Conservation (phyloP, 106 monocot genomes). For the Platanthera zijinensis region DNA sequence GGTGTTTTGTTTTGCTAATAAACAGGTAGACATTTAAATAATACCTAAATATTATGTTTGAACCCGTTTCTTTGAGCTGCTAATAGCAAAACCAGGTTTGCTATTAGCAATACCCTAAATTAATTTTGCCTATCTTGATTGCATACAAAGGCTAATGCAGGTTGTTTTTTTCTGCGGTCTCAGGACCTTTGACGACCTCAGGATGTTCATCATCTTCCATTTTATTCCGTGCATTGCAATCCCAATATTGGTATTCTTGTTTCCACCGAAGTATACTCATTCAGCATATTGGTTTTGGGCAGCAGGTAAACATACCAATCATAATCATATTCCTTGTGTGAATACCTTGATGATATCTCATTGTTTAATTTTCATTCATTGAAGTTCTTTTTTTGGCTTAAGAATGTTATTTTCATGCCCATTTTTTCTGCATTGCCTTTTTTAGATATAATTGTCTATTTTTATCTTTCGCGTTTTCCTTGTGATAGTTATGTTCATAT, state of each 20-base stretch:
- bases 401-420: background rate
- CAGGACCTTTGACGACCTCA: constrained; percentile 73
- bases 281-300: constrained; percentile 80
- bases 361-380: background rate
- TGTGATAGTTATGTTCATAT: background rate
- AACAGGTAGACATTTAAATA: no score
- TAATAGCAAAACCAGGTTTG: no score
- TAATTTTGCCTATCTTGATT: background rate
- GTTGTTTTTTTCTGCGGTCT: constrained; percentile 17
- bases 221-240: constrained; percentile 57
- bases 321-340: background rate
- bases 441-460: background rate
- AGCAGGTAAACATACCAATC: constrained; percentile 40
- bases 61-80: no score
- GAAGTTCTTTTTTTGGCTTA: background rate
- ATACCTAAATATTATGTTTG: no score
- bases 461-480: background rate
- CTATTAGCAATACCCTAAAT: no score
- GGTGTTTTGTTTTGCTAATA: no score
- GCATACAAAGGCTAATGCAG: background rate
- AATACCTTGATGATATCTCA: background rate
- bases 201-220: constrained; percentile 60
- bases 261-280: constrained; percentile 79
- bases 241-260: constrained; percentile 52
- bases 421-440: background rate